Evolutionary conservation across 2,329 filamentous ascomycete genomes (phyloP).

Genomic region (Aspergillus sp.): DNA sequence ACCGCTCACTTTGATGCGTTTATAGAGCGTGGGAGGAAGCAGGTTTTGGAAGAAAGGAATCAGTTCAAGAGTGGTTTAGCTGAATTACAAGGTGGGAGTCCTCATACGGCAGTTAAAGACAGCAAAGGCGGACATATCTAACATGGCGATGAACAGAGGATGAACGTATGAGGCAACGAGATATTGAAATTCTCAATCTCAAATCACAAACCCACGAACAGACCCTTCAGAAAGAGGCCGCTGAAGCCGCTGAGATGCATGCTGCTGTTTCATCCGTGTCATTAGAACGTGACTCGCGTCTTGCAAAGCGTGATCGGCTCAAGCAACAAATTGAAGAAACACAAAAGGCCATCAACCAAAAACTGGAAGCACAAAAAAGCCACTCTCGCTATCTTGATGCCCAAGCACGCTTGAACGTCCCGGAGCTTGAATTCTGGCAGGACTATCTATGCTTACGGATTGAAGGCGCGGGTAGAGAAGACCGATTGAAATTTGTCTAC

Average conservation of each 20-base stretch:
- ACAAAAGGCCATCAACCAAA: constrained; percentile 47
- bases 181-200: constrained; percentile 72
- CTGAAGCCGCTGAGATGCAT: constrained; percentile 64
- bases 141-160: constrained; percentile 63
- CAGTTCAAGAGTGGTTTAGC: constrained; percentile 88
- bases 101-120: constrained; percentile 4
- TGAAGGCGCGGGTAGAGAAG: constrained; percentile 80
- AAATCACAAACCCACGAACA: constrained; percentile 57
- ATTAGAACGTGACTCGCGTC: constrained; percentile 55
- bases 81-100: constrained; percentile 70
- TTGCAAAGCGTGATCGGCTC: constrained; percentile 55
- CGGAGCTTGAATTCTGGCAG: constrained; percentile 95
- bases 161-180: constrained; percentile 82
- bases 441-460: constrained; percentile 84
- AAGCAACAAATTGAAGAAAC: constrained; percentile 55
- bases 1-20: constrained; percentile 88
- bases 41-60: constrained; percentile 88
- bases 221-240: constrained; percentile 57
- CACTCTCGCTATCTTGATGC: constrained; percentile 72
- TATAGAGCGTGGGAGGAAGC: constrained; percentile 86
- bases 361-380: constrained; percentile 45
- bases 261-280: constrained; percentile 58
- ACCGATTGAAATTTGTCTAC: constrained; percentile 87
- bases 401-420: constrained; percentile 84
- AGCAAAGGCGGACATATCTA: background rate